Percentiles rank a stretch among this genome's conserved stretches.
phyloP scores from a whole-genome alignment of 2,329 filamentous ascomycete species.

The Hymenoscyphus linearis region DNA sequence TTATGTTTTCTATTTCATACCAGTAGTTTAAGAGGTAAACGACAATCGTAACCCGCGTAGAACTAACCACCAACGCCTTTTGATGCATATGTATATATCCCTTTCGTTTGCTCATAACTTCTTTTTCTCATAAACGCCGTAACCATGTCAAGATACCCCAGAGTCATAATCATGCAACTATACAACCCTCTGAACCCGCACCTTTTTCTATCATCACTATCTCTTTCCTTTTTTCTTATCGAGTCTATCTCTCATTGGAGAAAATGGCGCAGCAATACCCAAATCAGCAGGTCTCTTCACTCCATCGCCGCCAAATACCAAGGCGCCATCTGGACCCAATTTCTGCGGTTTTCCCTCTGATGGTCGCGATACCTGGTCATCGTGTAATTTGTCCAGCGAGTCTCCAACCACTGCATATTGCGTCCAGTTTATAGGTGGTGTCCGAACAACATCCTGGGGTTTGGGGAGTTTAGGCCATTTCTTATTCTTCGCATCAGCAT shows the following conservation, averaged over 20 bases:
- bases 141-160: neutral
- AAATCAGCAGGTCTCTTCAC: constrained; percentile 41
- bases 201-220: constrained; percentile 2
- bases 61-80: neutral
- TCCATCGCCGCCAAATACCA: constrained; percentile 37
- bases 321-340: constrained; percentile 40
- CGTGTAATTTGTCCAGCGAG: constrained; percentile 76
- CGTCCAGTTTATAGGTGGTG: constrained; percentile 88
- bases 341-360: constrained; percentile 47
- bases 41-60: neutral
- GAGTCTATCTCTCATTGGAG: constrained; percentile 47
- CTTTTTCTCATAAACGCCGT: neutral
- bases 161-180: neutral
- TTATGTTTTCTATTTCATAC: neutral
- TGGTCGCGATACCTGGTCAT: constrained; percentile 68
- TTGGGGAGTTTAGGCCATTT: constrained; percentile 63
- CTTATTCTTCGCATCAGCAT: neutral
- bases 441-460: constrained; percentile 77
- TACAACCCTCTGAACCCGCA: neutral
- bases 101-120: neutral
- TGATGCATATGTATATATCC: neutral
- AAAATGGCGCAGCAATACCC: constrained; percentile 53
- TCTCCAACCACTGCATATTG: constrained; percentile 90
- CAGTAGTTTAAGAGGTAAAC: neutral
- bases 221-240: constrained; percentile 28